Percentiles rank a stretch among this genome's conserved stretches.
phyloP scores from a whole-genome alignment of 2,329 filamentous ascomycete species.

The Colletotrichum gigasporum region DNA sequence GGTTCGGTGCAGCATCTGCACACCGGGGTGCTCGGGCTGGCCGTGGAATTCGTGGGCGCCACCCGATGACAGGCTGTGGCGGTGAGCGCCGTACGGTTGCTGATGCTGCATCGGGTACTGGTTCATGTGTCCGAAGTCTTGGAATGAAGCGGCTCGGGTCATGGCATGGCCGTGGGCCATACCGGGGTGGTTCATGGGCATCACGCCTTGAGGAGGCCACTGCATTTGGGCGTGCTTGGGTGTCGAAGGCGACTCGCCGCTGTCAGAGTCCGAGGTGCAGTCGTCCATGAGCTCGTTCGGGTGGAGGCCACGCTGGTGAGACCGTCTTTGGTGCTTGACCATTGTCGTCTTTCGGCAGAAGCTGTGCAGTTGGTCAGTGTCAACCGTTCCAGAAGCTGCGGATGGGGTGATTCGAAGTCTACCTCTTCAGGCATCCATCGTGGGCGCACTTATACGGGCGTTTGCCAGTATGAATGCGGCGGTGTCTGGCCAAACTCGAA shows the following conservation, averaged over 20 bases:
- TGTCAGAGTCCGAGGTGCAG: constrained; percentile 65
- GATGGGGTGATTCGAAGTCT: constrained; percentile 32
- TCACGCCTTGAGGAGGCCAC: constrained; percentile 58
- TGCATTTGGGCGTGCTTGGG: constrained; percentile 62
- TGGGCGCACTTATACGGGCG: constrained; percentile 72
- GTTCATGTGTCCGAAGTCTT: constrained; percentile 61
- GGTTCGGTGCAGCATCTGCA: constrained; percentile 60
- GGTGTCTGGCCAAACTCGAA: constrained; percentile 71
- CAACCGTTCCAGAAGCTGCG: background rate
- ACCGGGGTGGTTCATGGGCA: constrained; percentile 48
- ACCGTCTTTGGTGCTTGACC: constrained; percentile 73
- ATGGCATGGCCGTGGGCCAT: constrained; percentile 49
- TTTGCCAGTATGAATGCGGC: constrained; percentile 73
- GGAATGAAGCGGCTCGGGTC: constrained; percentile 64
- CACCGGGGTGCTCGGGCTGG: constrained; percentile 49
- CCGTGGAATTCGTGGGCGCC: constrained; percentile 56
- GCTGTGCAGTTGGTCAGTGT: constrained; percentile 48
- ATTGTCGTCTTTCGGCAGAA: constrained; percentile 79
- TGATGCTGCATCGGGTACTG: constrained; percentile 54
- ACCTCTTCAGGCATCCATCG: constrained; percentile 71
- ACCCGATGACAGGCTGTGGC: constrained; percentile 56
- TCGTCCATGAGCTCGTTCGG: constrained; percentile 63
- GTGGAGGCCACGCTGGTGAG: constrained; percentile 67
- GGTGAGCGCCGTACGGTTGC: constrained; percentile 49
- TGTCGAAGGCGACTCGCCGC: constrained; percentile 67